These are phyloP conservation scores for Solanum hybrid DNA, from an alignment of 305 asterid species.

Conservation along the genomic window DNA sequence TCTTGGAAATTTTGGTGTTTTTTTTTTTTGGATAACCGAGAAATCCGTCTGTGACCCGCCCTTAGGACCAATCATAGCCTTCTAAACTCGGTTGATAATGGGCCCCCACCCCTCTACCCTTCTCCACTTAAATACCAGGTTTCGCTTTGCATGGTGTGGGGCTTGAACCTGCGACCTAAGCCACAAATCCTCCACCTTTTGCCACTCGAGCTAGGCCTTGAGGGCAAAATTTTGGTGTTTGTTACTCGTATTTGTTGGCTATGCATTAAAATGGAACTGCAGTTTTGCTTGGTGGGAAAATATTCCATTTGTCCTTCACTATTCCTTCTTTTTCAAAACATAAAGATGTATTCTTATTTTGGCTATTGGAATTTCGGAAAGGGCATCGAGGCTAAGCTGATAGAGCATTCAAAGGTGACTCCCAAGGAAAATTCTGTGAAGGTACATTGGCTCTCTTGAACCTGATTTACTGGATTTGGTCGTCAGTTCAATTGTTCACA, in stretches of 20 bases:
- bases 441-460: slow-evolving; percentile 16
- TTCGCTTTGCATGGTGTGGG: neutral
- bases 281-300: neutral
- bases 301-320: neutral
- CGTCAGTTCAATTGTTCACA: neutral
- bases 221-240: neutral
- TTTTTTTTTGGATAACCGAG: neutral
- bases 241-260: neutral
- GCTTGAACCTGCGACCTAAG: neutral
- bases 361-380: slow-evolving; percentile 10
- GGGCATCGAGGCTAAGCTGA: slow-evolving; percentile 43
- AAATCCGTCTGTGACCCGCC: neutral
- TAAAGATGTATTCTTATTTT: neutral
- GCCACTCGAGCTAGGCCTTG: neutral
- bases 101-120: neutral
- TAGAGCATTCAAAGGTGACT: slow-evolving; percentile 28
- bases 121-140: neutral
- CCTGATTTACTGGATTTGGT: neutral
- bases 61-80: neutral
- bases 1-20: neutral
- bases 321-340: neutral
- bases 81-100: neutral
- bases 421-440: slow-evolving; percentile 27
- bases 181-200: neutral
- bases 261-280: neutral